A percentile compares a stretch with the other conserved stretches of the same genome.
Conservation (phyloP, 305 asterid species). For the Euphrasia arctica region DNA sequence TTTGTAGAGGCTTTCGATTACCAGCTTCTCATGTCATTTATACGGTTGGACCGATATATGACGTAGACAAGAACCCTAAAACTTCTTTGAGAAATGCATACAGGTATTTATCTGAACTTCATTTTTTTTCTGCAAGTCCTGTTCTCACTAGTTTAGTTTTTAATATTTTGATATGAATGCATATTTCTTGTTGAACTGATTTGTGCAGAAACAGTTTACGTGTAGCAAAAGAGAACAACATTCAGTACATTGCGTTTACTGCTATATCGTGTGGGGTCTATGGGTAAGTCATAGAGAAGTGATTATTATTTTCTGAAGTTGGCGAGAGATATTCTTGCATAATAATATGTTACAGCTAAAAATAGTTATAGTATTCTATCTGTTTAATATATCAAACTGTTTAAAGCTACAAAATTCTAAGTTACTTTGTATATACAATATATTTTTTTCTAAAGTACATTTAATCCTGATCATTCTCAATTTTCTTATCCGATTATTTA, state of each 20-base stretch:
- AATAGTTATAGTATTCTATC: neutral
- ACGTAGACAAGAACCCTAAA: conserved; percentile 49
- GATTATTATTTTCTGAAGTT: conserved; percentile 15
- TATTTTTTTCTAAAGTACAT: too few species aligned
- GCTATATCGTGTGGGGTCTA: conserved; percentile 89
- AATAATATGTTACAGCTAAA: neutral
- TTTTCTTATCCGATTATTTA: too few species aligned
- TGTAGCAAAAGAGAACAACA: conserved; percentile 68
- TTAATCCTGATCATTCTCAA: too few species aligned
- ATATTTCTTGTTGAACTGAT: conserved; percentile 23
- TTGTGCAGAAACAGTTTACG: conserved; percentile 75
- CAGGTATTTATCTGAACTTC: conserved; percentile 42
- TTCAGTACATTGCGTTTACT: conserved; percentile 78
- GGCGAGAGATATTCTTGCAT: conserved; percentile 4
- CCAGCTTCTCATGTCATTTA: conserved; percentile 93
- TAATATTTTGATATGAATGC: conserved; percentile 14
- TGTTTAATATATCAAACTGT: neutral
- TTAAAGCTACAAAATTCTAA: neutral
- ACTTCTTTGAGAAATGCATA: conserved; percentile 70
- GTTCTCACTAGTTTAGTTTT: conserved; percentile 15
- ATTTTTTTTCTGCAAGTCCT: neutral
- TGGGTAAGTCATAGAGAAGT: conserved; percentile 40
- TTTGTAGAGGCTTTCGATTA: conserved; percentile 73
- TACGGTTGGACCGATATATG: conserved; percentile 95
- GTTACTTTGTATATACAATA: too few species aligned